These are phyloP conservation scores for Lodderomyces elongisporus DNA, from an alignment of 1,139 yeast species.

Conservation along the genomic window DNA sequence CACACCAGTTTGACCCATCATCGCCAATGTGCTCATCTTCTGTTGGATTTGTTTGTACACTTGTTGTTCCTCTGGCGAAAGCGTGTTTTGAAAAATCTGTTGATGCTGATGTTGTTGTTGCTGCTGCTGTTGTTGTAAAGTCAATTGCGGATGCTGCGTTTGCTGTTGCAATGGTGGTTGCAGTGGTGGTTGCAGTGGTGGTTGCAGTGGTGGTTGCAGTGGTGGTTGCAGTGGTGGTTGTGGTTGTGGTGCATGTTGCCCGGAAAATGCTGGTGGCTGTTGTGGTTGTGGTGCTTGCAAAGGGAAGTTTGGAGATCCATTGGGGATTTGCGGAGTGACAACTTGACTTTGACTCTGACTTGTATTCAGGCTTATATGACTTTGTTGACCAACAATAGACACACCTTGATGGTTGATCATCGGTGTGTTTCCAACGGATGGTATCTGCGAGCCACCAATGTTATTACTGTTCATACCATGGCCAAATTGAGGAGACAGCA, in stretches of 20 bases:
- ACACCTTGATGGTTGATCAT: conserved; percentile 10
- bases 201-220: conserved; percentile 2
- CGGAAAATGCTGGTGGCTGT: conserved; percentile 3
- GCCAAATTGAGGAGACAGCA: conserved; percentile 1
- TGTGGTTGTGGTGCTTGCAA: conserved; percentile 3
- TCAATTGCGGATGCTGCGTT: conserved; percentile 12
- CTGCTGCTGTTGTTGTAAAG: conserved; percentile 11
- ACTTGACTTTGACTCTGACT: conserved; percentile 13
- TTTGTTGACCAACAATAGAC: conserved; percentile 3
- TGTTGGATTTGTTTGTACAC: conserved; percentile 40
- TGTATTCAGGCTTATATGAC: too few species aligned
- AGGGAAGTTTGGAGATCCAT: conserved; percentile 6
- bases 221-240: conserved; percentile 12
- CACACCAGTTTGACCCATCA: conserved; percentile 43
- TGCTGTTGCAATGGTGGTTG: conserved; percentile 12
- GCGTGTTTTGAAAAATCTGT: conserved; percentile 40
- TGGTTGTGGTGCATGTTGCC: conserved; percentile 9
- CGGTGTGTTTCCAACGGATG: conserved; percentile 10
- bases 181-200: conserved; percentile 6
- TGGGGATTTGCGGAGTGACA: conserved; percentile 13
- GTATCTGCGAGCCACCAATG: conserved; percentile 7
- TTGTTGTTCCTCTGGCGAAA: conserved; percentile 43
- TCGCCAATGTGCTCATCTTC: conserved; percentile 38
- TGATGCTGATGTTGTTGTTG: conserved; percentile 43
- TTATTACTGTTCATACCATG: background rate